Base-by-base conservation (phyloP, 108 stramenopile species). In the Stephanodiscus triporus region DNA sequence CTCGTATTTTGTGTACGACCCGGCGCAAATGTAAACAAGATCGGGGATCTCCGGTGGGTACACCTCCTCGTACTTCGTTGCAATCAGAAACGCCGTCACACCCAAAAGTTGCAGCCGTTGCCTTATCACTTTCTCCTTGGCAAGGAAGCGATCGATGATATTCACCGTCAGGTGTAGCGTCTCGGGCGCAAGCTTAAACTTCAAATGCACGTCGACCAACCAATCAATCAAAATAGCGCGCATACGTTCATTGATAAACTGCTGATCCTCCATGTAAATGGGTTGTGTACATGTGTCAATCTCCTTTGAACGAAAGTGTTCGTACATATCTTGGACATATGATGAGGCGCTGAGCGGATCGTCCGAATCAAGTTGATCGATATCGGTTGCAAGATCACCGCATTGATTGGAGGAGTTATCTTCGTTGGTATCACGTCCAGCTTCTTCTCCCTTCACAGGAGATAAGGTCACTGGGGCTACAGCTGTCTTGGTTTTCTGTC, bases 11-110 rank as follows among this genome's bases (percentile, higher is more conserved):
- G 90, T 95, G 85, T 99, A 99, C 24, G 98, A 97, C 38, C 87
- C 68, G 77, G 98, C 97, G 22, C 96, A 97, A 71, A 99, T 97
- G 87, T 96, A 99, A 16, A 99, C 98, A 29, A 97, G 94, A 61
- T 99, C 99, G 34, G 86, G 81, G 47, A 97, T 80, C 81, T 98
- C 96, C 10, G 98, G 98, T 9, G 99, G 97, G 82, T 98, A 98
- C 67, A 99, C 97, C 84, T 99, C 99, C 81, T 99, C 99, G 80
- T 99, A 99, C 85, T 99, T 99, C 63, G 94, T 94, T 26, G 98
- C 98, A 61, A 99, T 85, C 59, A 98, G 85, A 54, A 99, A 85
- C n/a, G 97, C 90, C 9, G 98, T 97, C 29, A 98, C 96, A 23
- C 98, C 99, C 55, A 99, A 97, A 10, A 99, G 92, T 87, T 99